Percentiles rank a stretch among this genome's conserved stretches.
These are phyloP conservation scores for Colletotrichum gigasporum DNA, from an alignment of 2,329 filamentous ascomycete species.

Conservation along the genomic window DNA sequence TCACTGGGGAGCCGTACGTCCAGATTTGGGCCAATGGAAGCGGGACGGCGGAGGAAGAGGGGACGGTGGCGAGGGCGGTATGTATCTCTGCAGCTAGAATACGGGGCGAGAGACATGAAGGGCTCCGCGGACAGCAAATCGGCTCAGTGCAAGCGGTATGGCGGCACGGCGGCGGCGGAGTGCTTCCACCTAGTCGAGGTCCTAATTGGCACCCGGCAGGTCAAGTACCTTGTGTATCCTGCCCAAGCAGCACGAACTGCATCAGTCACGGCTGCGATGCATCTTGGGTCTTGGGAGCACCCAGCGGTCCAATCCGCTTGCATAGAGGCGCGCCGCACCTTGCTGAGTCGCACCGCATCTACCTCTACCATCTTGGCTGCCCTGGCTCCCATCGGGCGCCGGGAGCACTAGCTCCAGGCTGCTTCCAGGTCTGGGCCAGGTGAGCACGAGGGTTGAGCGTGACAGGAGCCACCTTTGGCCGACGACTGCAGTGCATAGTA, in stretches of 20 bases:
- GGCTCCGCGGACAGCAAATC: slow-evolving; percentile 7
- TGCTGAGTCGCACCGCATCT: slow-evolving; percentile 3
- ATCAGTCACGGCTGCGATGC: slow-evolving; percentile 14
- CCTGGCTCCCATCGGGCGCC: not conserved
- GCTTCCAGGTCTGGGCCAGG: not conserved
- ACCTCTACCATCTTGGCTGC: not conserved
- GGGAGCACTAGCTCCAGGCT: not conserved
- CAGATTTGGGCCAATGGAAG: not conserved
- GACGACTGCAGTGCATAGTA: not conserved
- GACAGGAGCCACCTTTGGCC: not conserved
- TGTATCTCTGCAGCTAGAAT: not conserved
- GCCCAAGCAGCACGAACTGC: slow-evolving; percentile 12
- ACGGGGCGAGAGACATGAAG: not conserved
- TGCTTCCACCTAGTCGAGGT: not conserved
- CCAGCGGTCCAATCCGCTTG: not conserved
- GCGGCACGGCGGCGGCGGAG: not conserved
- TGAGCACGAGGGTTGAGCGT: slow-evolving; percentile 7
- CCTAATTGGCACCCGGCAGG: slow-evolving; percentile 9
- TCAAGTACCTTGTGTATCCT: not conserved
- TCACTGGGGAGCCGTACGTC: slow-evolving; percentile 6
- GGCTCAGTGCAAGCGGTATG: not conserved
- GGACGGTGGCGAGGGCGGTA: not conserved
- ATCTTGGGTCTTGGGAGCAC: not conserved
- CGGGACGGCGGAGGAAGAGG: not conserved
- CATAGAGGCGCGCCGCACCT: not conserved